These are phyloP conservation scores for Paracorniculantispora psalliotae DNA, from an alignment of 2,329 filamentous ascomycete species.

Conservation along the genomic window DNA sequence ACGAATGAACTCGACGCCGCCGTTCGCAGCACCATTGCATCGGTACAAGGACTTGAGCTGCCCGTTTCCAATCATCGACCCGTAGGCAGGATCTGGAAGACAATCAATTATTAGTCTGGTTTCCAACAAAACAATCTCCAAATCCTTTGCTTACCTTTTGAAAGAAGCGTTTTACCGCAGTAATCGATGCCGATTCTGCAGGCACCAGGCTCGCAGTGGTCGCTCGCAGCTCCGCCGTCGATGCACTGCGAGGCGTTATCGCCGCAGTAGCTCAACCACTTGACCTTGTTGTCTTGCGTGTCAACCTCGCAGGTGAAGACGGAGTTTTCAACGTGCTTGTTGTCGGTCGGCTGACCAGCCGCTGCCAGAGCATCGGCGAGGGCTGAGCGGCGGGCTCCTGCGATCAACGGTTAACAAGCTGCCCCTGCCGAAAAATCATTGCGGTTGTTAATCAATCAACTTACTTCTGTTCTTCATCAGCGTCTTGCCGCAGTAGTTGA, in stretches of 20 bases:
- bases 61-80: background rate
- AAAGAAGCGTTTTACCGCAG: background rate
- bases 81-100: background rate
- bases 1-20: background rate
- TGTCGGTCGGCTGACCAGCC: background rate
- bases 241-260: background rate
- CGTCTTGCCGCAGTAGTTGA: background rate
- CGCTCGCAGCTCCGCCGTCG: background rate
- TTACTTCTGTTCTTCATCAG: background rate
- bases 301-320: background rate
- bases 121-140: background rate
- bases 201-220: background rate
- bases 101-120: background rate
- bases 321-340: background rate
- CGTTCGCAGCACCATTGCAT: background rate
- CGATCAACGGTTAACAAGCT: background rate
- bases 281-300: background rate
- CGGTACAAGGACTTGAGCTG: background rate
- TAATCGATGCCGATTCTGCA: background rate
- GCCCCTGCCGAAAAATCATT: too few relatives aligned
- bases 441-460: too few relatives aligned
- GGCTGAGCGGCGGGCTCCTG: background rate
- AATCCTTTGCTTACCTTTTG: background rate
- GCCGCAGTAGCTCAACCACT: background rate
- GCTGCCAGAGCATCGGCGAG: background rate